Percentiles rank a stretch among this genome's conserved stretches.
phyloP scores from a whole-genome alignment of 257 asterid species.

The Capsicum pubescens region DNA sequence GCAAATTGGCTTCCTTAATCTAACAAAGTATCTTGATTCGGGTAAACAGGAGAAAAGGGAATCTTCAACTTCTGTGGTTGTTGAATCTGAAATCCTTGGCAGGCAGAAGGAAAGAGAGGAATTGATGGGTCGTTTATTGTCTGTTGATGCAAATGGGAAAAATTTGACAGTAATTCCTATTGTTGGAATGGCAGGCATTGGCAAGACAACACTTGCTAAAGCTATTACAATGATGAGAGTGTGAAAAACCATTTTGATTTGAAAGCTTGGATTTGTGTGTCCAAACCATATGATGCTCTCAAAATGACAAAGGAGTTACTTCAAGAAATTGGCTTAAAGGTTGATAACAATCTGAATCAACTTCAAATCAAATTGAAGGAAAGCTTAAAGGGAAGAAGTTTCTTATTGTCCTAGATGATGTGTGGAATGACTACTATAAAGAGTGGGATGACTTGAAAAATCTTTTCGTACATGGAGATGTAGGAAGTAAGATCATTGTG shows the following conservation, averaged over 20 bases:
- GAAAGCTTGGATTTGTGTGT: conserved; percentile 34
- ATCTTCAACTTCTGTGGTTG: conserved; percentile 34
- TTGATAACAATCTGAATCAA: background rate
- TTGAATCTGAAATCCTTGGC: conserved; percentile 1
- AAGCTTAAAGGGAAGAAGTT: background rate
- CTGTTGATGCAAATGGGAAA: background rate
- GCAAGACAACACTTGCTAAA: conserved; percentile 35
- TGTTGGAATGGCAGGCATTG: background rate
- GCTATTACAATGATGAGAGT: conserved; percentile 12
- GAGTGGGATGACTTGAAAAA: too few relatives aligned
- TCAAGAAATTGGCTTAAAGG: background rate
- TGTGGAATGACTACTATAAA: conserved; percentile 27
- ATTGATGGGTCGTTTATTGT: background rate
- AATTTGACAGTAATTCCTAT: conserved; percentile 25
- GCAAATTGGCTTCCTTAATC: background rate
- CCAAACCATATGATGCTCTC: conserved; percentile 22
- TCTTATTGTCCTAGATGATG: conserved; percentile 33
- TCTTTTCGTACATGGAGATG: too few relatives aligned
- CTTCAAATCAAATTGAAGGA: conserved; percentile 25
- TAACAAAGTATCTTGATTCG: background rate
- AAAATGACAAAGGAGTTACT: conserved; percentile 26
- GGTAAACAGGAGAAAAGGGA: background rate
- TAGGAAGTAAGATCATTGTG: background rate
- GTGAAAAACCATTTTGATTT: background rate
- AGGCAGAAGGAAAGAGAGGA: conserved; percentile 29